phyloP scores from a whole-genome alignment of 2,329 filamentous ascomycete genomes.

The Epichloe elymi region DNA sequence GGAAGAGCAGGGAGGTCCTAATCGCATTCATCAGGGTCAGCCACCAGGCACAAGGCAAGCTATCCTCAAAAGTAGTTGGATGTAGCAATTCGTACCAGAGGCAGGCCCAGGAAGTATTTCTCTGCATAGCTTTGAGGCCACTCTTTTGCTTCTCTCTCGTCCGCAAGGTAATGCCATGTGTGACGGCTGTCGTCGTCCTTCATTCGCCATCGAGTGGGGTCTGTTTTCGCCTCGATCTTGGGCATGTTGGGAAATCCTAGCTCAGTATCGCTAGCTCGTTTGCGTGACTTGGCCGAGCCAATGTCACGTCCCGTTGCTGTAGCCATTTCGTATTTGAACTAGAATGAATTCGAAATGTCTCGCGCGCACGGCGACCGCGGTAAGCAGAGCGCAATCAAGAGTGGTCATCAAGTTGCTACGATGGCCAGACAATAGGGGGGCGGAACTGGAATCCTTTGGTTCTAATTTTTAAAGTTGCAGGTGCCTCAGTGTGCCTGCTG shows the following conservation, averaged over 20 bases:
- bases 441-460: no score
- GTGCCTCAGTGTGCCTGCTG: no score
- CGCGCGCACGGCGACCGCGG: background rate
- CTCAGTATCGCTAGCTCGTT: conserved; percentile 28
- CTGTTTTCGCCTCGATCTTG: conserved; percentile 48
- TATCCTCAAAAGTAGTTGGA: background rate
- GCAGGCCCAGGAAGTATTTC: conserved; percentile 72
- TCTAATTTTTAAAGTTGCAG: no score
- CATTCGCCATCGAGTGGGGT: conserved; percentile 73
- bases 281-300: conserved; percentile 23
- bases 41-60: background rate
- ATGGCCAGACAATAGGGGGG: background rate
- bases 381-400: background rate
- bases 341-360: background rate
- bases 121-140: conserved; percentile 89
- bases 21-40: background rate
- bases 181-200: conserved; percentile 72
- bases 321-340: conserved; percentile 13
- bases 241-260: conserved; percentile 31
- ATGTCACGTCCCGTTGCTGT: conserved; percentile 17
- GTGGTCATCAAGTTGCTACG: background rate
- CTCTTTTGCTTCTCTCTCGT: conserved; percentile 52
- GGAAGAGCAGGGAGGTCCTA: conserved; percentile 65
- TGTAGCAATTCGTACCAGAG: conserved; percentile 43
- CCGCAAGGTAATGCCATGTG: conserved; percentile 85